Percentiles rank a stretch among this genome's conserved stretches.
Conservation (phyloP, 2,329 filamentous ascomycete genomes). For the Epichloe bromicola region DNA sequence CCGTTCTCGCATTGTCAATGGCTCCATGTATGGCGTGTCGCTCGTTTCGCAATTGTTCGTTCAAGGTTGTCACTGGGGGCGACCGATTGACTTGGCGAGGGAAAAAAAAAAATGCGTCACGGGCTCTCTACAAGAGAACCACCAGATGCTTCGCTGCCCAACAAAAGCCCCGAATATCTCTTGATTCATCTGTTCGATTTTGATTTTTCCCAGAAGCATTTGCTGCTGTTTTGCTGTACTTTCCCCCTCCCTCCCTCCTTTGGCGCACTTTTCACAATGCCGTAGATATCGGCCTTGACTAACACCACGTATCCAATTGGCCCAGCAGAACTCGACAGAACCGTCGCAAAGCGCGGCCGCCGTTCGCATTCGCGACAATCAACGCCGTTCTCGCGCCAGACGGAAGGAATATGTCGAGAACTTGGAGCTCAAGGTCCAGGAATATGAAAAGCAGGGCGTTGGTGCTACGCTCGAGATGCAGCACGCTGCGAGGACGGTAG, state of each 20-base stretch:
- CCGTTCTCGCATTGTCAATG: not conserved
- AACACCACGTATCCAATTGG: not conserved
- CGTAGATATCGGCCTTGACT: not conserved
- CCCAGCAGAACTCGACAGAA: slow-evolving; percentile 6
- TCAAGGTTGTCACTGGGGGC: slow-evolving; percentile 3
- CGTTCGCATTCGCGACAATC: slow-evolving; percentile 35
- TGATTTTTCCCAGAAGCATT: not conserved
- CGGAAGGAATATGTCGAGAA: slow-evolving; percentile 35
- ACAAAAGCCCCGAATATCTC: not conserved
- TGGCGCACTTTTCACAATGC: not conserved
- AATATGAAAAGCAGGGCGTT: slow-evolving; percentile 34
- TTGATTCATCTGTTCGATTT: not conserved
- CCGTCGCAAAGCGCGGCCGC: slow-evolving; percentile 19
- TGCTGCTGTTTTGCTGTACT: not conserved
- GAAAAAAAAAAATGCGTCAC: no score
- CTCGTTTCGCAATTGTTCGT: not conserved
- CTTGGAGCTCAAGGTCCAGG: slow-evolving; percentile 32
- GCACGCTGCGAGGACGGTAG: slow-evolving; percentile 35
- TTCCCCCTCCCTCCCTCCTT: not conserved
- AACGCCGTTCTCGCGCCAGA: slow-evolving; percentile 38
- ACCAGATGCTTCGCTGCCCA: not conserved
- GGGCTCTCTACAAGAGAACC: not conserved
- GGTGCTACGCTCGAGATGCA: slow-evolving; percentile 41
- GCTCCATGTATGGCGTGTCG: not conserved
- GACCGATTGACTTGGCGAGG: not conserved